Evolutionary conservation across 176 grass and related monocot genomes (phyloP), one percentile per base, ranked within the genome.

Genomic region (Zea luxurians): DNA sequence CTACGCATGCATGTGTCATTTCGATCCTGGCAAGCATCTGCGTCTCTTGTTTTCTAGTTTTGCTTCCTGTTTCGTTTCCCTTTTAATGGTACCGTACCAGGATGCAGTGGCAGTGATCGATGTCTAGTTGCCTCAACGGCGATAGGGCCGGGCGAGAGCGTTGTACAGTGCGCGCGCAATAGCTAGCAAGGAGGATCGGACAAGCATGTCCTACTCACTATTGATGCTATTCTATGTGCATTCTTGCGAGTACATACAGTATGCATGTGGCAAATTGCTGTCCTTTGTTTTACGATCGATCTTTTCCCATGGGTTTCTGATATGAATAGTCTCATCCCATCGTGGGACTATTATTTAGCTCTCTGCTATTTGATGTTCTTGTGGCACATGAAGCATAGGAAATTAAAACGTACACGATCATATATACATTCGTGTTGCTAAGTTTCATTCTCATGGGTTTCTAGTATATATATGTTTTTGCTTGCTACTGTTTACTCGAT

Each of bases 51-150:
- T 27, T 27, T 27, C 27, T 27, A 27, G 77, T 89, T 89, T 82
- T 77, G 72, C 60, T 78, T 89, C 82, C 77, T 89, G 73, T 85
- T 85, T 70, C 48, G 13, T 66, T 81, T 61, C 72, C 87, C 81
- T 89, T 89, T 81, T 77, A 27, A 53, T 78, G 77, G 27, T 27
- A 27, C 27, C 27, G 78, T 82, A 62, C 78, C 45, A 36, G 58
- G 64, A 80, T 55, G 78, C 72, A 81, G 17, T 57, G 54, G 41
- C 48, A 13, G 76, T n/a, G 27, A 27, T 27, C 27, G 27, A 27
- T 27, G 27, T 27, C 27, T 27, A 27, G 27, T 27, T 27, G 69
- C 69, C 27, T 27, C 27, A 27, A 75, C 27, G 62, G 48, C 27
- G 69, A 73, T 41, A 59, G 48, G 17, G 27, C 27, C 2, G 27